Evolutionary conservation across 345 rosid species (phyloP).

Genomic region (Aurinia saxatilis): DNA sequence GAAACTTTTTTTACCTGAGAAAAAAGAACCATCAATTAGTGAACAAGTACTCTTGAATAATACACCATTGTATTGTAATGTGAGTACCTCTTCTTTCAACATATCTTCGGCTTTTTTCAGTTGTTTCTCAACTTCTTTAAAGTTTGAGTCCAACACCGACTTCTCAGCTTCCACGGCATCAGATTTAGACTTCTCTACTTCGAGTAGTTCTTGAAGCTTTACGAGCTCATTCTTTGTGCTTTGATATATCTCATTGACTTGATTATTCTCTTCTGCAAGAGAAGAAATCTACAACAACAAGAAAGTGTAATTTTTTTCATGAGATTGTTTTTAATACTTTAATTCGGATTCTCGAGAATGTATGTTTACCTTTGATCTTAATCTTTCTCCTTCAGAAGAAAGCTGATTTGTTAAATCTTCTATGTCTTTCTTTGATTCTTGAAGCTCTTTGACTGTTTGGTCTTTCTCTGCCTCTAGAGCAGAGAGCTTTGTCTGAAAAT

Average conservation of each 20-base stretch:
- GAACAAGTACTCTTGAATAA: background rate
- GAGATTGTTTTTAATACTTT: background rate
- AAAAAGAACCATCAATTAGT: background rate
- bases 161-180: slow-evolving; percentile 42
- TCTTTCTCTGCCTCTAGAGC: slow-evolving; percentile 48
- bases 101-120: slow-evolving; percentile 31
- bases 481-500: slow-evolving; percentile 44
- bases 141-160: slow-evolving; percentile 37
- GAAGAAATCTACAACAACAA: slow-evolving; percentile 52
- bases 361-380: slow-evolving; percentile 57
- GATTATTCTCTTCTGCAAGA: slow-evolving; percentile 60
- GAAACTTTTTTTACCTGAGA: slow-evolving; percentile 35
- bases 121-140: slow-evolving; percentile 52
- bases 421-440: slow-evolving; percentile 40
- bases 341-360: background rate
- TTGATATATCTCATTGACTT: slow-evolving; percentile 54
- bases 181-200: slow-evolving; percentile 41
- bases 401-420: slow-evolving; percentile 53
- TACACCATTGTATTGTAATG: background rate
- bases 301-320: background rate
- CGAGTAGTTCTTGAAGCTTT: slow-evolving; percentile 56
- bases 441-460: slow-evolving; percentile 54
- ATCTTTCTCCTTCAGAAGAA: slow-evolving; percentile 53
- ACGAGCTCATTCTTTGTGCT: slow-evolving; percentile 56
- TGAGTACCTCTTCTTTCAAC: slow-evolving; percentile 47